phyloP scores from a whole-genome alignment of 805 yeast genomes.

The Clavispora santaluciae region DNA sequence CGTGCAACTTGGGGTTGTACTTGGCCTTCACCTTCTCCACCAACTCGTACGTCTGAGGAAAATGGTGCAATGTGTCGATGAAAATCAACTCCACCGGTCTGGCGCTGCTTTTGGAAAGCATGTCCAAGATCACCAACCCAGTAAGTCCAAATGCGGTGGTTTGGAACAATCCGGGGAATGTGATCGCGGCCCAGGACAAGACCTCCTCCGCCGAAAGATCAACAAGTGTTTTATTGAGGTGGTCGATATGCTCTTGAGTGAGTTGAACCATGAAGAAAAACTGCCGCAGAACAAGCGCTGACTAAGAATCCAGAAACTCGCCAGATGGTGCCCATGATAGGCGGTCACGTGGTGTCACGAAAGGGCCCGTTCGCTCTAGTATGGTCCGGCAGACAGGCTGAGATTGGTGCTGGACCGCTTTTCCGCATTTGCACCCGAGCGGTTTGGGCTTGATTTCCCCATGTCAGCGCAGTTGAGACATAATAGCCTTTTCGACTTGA shows the following conservation, averaged over 20 bases:
- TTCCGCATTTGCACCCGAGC: too few species aligned
- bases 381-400: background rate
- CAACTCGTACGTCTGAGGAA: constrained; percentile 85
- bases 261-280: constrained; percentile 10
- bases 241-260: constrained; percentile 50
- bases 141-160: constrained; percentile 95
- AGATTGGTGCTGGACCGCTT: too few species aligned
- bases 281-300: background rate
- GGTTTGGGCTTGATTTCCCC: too few species aligned
- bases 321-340: background rate
- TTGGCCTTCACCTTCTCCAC: constrained; percentile 52
- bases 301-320: background rate
- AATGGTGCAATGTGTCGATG: constrained; percentile 87
- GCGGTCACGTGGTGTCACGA: background rate
- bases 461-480: too few species aligned
- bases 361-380: background rate
- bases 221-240: constrained; percentile 60
- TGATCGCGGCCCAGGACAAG: constrained; percentile 74
- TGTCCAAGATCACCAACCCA: constrained; percentile 83
- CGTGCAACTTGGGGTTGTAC: constrained; percentile 56
- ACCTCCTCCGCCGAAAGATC: constrained; percentile 63
- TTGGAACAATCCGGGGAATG: constrained; percentile 79
- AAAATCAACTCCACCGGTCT: constrained; percentile 70
- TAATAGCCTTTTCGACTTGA: too few species aligned
- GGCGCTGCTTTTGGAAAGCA: constrained; percentile 48